Conservation (phyloP, 768 basidiomycete genomes). For the Hortiboletus campestris region DNA sequence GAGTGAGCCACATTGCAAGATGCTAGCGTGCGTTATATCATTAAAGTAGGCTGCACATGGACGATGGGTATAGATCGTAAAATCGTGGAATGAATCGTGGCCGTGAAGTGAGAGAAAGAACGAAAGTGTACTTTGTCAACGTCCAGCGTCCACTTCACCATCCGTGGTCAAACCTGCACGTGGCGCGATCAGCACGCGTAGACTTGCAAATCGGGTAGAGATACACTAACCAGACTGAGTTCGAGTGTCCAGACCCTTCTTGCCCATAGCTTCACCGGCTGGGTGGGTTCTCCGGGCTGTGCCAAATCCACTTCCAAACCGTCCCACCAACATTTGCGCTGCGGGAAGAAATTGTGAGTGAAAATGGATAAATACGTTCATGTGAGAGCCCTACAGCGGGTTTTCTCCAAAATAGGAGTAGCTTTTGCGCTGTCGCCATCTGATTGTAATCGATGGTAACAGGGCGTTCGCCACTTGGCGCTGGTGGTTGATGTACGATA, state of each 20-base stretch:
- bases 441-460: slow-evolving; percentile 88
- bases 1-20: slow-evolving; percentile 17
- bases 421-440: slow-evolving; percentile 97
- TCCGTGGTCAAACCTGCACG: slow-evolving; percentile 19
- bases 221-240: slow-evolving; percentile 73
- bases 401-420: slow-evolving; percentile 97
- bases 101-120: slow-evolving; percentile 16
- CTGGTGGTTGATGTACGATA: slow-evolving; percentile 65
- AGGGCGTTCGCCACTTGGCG: slow-evolving; percentile 56
- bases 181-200: background rate
- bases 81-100: slow-evolving; percentile 16
- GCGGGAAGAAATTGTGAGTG: background rate
- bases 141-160: background rate
- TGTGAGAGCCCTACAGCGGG: slow-evolving; percentile 75
- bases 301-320: slow-evolving; percentile 88
- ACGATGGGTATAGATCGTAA: slow-evolving; percentile 27
- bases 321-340: slow-evolving; percentile 99
- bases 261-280: slow-evolving; percentile 89
- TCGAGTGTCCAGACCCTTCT: slow-evolving; percentile 98
- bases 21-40: slow-evolving; percentile 28
- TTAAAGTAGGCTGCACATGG: slow-evolving; percentile 27
- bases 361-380: background rate
- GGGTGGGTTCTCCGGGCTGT: slow-evolving; percentile 47
- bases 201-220: background rate
- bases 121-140: slow-evolving; percentile 1